Conservation (phyloP, 768 basidiomycete genomes). For the Lyophyllum decastes region DNA sequence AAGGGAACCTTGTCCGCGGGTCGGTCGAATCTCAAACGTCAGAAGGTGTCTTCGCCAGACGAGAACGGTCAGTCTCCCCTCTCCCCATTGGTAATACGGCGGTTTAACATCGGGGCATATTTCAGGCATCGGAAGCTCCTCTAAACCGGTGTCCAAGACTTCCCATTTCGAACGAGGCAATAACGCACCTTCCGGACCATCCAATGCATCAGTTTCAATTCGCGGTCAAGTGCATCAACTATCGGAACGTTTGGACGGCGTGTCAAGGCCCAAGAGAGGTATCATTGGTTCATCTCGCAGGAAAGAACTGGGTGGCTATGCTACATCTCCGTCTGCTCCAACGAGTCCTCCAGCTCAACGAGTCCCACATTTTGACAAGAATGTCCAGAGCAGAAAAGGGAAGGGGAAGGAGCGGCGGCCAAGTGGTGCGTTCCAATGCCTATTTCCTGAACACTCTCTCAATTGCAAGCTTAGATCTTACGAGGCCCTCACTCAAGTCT, state of each 20-base stretch:
- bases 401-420: not conserved
- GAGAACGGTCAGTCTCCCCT: not conserved
- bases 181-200: not conserved
- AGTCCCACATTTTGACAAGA: no score
- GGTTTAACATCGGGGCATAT: not conserved
- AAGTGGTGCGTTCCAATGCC: not conserved
- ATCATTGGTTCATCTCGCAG: not conserved
- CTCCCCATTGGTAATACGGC: no score
- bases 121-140: not conserved
- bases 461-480: not conserved
- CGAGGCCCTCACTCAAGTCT: not conserved
- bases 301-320: not conserved
- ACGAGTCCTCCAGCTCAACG: not conserved
- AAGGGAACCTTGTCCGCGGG: not conserved
- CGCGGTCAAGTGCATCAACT: not conserved
- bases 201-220: not conserved
- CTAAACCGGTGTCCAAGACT: not conserved
- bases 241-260: no score
- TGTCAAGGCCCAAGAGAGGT: no score
- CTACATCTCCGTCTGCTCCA: not conserved
- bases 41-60: not conserved
- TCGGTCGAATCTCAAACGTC: slow-evolving; percentile 12
- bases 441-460: no score
- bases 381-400: not conserved
- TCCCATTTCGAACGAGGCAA: not conserved